Evolutionary conservation across 768 basidiomycete species (phyloP).

Genomic region (Guyanaporus albipodus): DNA sequence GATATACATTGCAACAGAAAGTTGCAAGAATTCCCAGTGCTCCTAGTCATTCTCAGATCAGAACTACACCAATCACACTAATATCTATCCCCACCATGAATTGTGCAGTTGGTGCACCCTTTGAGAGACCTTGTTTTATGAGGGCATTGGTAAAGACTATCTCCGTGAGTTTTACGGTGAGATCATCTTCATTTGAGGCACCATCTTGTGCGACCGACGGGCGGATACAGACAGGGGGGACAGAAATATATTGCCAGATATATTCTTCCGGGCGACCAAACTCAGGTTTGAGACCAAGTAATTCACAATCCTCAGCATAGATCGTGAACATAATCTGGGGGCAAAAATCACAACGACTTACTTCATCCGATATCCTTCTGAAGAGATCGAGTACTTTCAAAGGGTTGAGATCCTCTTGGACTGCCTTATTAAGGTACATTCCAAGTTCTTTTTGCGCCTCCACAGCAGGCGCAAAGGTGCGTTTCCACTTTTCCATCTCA

Average conservation of each 20-base stretch:
- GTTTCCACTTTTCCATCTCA: conserved; percentile 85
- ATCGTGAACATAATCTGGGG: background rate
- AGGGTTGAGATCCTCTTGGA: conserved; percentile 91
- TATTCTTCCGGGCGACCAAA: conserved; percentile 95
- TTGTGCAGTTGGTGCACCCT: conserved; percentile 82
- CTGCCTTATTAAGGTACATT: conserved; percentile 80
- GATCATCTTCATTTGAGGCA: conserved; percentile 96
- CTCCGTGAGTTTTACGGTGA: conserved; percentile 96
- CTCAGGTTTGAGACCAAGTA: conserved; percentile 84
- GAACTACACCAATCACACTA: background rate
- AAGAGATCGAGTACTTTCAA: conserved; percentile 92
- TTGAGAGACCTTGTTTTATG: conserved; percentile 84
- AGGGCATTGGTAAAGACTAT: conserved; percentile 93
- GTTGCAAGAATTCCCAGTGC: conserved; percentile 97
- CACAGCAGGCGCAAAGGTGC: conserved; percentile 74
- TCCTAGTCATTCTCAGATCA: conserved; percentile 47
- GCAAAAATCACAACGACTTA: conserved; percentile 25
- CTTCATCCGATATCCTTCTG: conserved; percentile 88
- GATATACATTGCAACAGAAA: conserved; percentile 95
- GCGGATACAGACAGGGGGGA: conserved; percentile 95
- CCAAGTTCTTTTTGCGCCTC: conserved; percentile 85
- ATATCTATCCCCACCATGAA: conserved; percentile 61
- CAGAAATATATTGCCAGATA: conserved; percentile 98
- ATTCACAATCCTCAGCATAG: conserved; percentile 77
- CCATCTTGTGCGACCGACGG: conserved; percentile 98